These are phyloP conservation scores for Globisporangium yorkense DNA, from an alignment of 352 stramenopile genomes.

Conservation along the genomic window DNA sequence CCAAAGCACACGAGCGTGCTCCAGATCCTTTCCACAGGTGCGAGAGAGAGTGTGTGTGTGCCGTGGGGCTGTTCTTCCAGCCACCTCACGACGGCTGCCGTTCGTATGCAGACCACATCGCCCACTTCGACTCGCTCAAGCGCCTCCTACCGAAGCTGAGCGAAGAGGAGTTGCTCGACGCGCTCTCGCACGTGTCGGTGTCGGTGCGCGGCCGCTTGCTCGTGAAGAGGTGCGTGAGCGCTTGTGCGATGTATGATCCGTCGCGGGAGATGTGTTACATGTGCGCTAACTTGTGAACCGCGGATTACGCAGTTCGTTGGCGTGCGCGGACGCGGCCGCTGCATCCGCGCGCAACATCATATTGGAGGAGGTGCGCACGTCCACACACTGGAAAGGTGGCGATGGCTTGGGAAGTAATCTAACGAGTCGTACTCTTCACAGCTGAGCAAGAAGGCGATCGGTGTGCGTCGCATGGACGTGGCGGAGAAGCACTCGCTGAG, in stretches of 20 bases:
- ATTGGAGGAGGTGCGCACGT: conserved; percentile 33
- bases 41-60: background rate
- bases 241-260: too few species aligned
- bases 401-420: background rate
- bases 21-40: conserved; percentile 23
- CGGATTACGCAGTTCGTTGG: conserved; percentile 16
- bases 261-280: background rate
- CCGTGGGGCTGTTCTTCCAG: too few species aligned
- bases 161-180: conserved; percentile 33
- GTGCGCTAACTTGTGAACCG: too few species aligned
- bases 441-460: conserved; percentile 25
- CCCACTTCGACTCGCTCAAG: conserved; percentile 37
- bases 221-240: conserved; percentile 24
- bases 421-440: conserved; percentile 6
- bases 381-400: background rate
- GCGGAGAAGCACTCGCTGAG: conserved; percentile 34
- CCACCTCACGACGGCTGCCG: background rate
- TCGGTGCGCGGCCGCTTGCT: conserved; percentile 37
- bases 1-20: conserved; percentile 20
- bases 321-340: conserved; percentile 26
- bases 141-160: conserved; percentile 29
- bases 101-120: conserved; percentile 27
- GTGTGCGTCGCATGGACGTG: conserved; percentile 42
- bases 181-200: conserved; percentile 36
- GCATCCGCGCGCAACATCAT: conserved; percentile 37